Evolutionary conservation across 352 stramenopile species (phyloP).

Genomic region (Achlya hypogyna): DNA sequence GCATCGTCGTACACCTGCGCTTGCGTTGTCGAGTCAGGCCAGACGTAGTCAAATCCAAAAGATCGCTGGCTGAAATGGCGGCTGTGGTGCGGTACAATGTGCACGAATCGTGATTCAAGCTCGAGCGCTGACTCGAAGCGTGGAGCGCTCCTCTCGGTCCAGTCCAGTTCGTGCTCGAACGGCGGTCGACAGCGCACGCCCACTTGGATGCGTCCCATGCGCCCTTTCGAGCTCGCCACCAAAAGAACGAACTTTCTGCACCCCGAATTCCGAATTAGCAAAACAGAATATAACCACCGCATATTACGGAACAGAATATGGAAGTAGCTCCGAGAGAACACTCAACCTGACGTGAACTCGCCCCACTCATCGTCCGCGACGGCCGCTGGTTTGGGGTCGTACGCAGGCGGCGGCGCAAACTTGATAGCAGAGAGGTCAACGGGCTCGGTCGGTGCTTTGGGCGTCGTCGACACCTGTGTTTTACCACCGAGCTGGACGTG

Average conservation of each 20-base stretch:
- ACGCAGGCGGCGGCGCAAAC: conserved; percentile 28
- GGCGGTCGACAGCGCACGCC: conserved; percentile 13
- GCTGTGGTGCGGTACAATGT: conserved; percentile 3
- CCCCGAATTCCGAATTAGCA: no score
- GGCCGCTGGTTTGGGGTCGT: conserved; percentile 11
- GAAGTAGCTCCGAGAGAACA: no score
- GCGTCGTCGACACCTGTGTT: conserved; percentile 21
- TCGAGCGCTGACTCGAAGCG: neutral
- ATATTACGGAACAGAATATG: no score
- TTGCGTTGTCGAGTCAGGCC: conserved; percentile 42
- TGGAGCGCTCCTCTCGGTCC: no score
- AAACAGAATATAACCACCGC: no score
- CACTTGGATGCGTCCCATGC: conserved; percentile 13
- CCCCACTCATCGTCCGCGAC: conserved; percentile 73
- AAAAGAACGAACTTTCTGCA: no score
- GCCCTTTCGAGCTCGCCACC: no score
- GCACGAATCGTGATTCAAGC: neutral
- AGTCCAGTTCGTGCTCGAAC: conserved; percentile 12
- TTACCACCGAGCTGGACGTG: conserved; percentile 47
- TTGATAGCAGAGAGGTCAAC: conserved; percentile 26
- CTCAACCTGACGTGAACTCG: conserved; percentile 70
- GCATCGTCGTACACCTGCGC: conserved; percentile 39
- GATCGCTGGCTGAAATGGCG: conserved; percentile 25
- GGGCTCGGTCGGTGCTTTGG: conserved; percentile 40
- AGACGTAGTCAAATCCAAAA: conserved; percentile 62